Evolutionary conservation across 352 stramenopile species (phyloP).

Genomic region (Phytophthora megakarya): DNA sequence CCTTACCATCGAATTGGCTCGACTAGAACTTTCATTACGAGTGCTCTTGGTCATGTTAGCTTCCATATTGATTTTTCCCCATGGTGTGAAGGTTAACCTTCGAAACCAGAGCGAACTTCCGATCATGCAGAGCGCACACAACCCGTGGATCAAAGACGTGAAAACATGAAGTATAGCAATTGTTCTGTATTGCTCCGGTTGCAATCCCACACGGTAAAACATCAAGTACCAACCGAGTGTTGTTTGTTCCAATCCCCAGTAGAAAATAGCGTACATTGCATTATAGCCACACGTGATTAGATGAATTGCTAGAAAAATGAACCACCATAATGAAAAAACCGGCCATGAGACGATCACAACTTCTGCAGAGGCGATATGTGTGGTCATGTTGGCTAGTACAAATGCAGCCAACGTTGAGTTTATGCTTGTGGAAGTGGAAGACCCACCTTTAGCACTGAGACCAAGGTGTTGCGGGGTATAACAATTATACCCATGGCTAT

Average conservation of each 20-base stretch:
- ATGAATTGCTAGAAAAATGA: background rate
- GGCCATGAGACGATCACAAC: background rate
- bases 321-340: background rate
- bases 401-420: background rate
- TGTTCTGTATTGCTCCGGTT: background rate
- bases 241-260: background rate
- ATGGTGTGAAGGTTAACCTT: background rate
- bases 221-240: background rate
- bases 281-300: background rate
- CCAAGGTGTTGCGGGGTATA: no score
- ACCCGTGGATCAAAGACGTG: background rate
- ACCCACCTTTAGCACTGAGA: no score
- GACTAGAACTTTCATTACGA: no score
- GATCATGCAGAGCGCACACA: background rate
- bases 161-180: background rate
- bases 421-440: no score
- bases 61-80: background rate
- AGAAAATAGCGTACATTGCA: background rate
- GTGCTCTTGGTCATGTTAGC: no score
- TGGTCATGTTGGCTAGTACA: background rate
- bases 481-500: no score
- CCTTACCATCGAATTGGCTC: no score
- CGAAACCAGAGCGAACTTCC: background rate
- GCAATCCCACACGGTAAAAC: background rate
- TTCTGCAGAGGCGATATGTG: background rate